Evolutionary conservation across 139 green algal genomes (phyloP).

Genomic region (Micractinium sp.): DNA sequence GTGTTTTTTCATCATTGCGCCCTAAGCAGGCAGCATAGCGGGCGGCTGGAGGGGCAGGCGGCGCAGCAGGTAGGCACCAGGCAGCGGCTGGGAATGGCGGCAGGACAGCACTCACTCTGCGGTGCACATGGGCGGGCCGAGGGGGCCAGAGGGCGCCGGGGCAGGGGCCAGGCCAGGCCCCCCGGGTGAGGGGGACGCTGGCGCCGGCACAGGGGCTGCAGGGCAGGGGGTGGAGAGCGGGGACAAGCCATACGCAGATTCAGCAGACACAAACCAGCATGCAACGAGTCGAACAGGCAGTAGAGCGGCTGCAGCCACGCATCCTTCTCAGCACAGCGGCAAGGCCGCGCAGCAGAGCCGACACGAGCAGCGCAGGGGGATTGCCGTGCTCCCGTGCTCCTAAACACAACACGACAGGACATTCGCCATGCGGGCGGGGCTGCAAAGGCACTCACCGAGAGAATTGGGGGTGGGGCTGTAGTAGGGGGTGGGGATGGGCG

Average conservation of each 20-base stretch:
- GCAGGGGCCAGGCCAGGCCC: background rate
- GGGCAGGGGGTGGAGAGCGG: background rate
- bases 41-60: background rate
- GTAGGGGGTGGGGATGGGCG: background rate
- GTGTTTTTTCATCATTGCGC: too few species aligned
- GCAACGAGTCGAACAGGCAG: too few species aligned
- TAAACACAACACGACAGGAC: too few species aligned
- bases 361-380: background rate
- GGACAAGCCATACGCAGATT: background rate
- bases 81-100: too few species aligned
- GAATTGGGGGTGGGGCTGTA: background rate
- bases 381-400: background rate
- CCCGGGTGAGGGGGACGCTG: background rate
- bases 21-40: too few species aligned
- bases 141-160: background rate
- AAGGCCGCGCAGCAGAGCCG: background rate
- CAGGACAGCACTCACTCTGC: constrained; percentile 7
- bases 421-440: background rate
- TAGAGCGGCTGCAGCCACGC: background rate
- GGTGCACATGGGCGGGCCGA: background rate
- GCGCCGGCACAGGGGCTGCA: background rate
- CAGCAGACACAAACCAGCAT: too few species aligned
- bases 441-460: background rate
- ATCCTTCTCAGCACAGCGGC: background rate
- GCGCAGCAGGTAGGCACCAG: background rate